Base-by-base conservation (phyloP, 2,329 filamentous ascomycete genomes). In the Diaporthe longicolla region DNA sequence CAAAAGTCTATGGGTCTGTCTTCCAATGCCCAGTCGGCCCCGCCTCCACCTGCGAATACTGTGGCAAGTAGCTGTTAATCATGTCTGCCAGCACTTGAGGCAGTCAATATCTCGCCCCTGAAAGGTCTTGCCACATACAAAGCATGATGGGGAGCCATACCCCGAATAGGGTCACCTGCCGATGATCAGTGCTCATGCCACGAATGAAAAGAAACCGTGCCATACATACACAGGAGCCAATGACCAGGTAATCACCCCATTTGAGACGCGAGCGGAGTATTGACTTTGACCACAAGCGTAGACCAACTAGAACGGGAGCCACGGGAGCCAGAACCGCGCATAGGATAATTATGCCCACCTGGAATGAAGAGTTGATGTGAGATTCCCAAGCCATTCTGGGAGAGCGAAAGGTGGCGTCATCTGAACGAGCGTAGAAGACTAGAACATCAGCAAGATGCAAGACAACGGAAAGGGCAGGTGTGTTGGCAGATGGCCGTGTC, bases 81-180 rank as follows among this genome's bases (percentile, higher is more conserved):
- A 37, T 37, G n/a, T 52, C 11, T 29, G 10, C 11, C n/a, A 3
- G 29, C 29, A 29, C 29, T 29, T 29, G 29, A 29, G 21, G 19
- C 2, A 50, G 19, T 10, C 9, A 26, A 3, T 3, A n/a, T 7
- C 10, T 29, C 17, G 54, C 2, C 3, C 7, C 8, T 26, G 37
- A 19, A 45, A 17, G 1, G 35, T 43, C 8, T 8, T 19, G 3
- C 19, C 11, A 66, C 71, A n/a, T 45, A 73, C 71, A 45, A 15
- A 73, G 32, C 19, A 73, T 73, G 7, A 73, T 69, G 13, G 71
- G 71, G 29, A 73, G 71, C 71, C 71, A 73, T 24, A 73, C 63
- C 10, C 61, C 71, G 6, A 73, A 45, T 3, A 73, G 29, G 5
- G 71, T 73, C 40, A 61, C n/a, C 71, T 73, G 63, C 10, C 9